These are phyloP conservation scores for Lepidium campestre DNA, from an alignment of 441 rosid genomes.

Conservation along the genomic window DNA sequence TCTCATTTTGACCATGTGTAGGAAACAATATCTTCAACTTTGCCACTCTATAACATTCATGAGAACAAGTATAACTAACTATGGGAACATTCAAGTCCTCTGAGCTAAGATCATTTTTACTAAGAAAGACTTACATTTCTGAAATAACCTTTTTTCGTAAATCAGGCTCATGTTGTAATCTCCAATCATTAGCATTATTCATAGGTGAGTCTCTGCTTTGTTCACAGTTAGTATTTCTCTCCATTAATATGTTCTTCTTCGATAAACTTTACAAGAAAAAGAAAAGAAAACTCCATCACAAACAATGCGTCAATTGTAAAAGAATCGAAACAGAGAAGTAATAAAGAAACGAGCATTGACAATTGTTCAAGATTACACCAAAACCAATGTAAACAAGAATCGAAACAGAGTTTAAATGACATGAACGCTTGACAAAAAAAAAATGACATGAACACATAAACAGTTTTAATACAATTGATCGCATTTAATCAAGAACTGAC, in stretches of 20 bases:
- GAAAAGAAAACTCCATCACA: too few relatives aligned
- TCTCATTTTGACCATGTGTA: constrained; percentile 26
- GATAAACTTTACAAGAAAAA: neutral
- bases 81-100: neutral
- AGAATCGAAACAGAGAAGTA: too few relatives aligned
- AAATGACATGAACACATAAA: too few relatives aligned
- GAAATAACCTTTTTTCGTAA: neutral
- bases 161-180: neutral
- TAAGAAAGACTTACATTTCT: constrained; percentile 10
- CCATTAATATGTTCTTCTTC: neutral
- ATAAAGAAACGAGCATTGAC: too few relatives aligned
- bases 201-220: neutral
- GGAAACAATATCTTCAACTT: constrained; percentile 45
- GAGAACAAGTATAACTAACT: neutral
- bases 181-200: constrained; percentile 18
- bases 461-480: too few relatives aligned
- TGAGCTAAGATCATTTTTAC: neutral
- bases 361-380: neutral
- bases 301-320: too few relatives aligned
- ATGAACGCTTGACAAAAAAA: too few relatives aligned
- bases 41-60: constrained; percentile 42
- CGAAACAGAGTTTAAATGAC: too few relatives aligned
- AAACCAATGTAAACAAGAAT: neutral
- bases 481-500: too few relatives aligned
- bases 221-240: neutral